Evolutionary conservation across 2,329 filamentous ascomycete species (phyloP).

Genomic region (Davidsoniella australis): DNA sequence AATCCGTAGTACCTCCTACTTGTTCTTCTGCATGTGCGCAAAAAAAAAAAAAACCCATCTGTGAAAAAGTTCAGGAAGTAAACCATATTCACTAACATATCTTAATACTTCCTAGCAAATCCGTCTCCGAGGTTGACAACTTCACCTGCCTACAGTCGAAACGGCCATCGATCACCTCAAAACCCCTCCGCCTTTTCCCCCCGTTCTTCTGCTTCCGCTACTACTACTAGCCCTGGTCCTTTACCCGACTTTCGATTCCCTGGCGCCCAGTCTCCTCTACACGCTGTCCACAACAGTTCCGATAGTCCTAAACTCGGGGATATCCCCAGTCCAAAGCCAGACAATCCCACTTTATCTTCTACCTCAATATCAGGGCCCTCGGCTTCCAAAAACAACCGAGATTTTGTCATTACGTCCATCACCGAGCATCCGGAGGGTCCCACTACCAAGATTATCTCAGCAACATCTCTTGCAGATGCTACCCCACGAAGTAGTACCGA

Average conservation of each 20-base stretch:
- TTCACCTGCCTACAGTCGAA: constrained; percentile 35
- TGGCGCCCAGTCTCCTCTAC: constrained; percentile 26
- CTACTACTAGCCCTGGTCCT: constrained; percentile 19
- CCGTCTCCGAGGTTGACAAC: constrained; percentile 28
- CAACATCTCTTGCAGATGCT: constrained; percentile 31
- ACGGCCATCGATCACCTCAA: constrained; percentile 11
- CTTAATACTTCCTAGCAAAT: constrained; percentile 18
- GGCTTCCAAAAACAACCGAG: not conserved
- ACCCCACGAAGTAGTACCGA: constrained; percentile 87
- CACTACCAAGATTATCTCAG: constrained; percentile 55
- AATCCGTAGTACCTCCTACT: not conserved
- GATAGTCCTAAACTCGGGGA: constrained; percentile 14
- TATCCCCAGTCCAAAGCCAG: constrained; percentile 20
- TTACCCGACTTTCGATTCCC: constrained; percentile 43
- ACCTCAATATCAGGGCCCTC: not conserved
- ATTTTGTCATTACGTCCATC: constrained; percentile 1
- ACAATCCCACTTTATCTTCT: not conserved
- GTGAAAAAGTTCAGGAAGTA: no score
- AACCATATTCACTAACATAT: not conserved
- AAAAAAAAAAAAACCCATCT: not conserved
- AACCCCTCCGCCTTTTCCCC: constrained; percentile 17
- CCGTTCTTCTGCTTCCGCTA: constrained; percentile 21
- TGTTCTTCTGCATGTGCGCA: not conserved
- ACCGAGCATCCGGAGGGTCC: constrained; percentile 40
- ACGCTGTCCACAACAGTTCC: constrained; percentile 19